phyloP scores from a whole-genome alignment of 768 basidiomycete species.

The Trametopsis cervina region DNA sequence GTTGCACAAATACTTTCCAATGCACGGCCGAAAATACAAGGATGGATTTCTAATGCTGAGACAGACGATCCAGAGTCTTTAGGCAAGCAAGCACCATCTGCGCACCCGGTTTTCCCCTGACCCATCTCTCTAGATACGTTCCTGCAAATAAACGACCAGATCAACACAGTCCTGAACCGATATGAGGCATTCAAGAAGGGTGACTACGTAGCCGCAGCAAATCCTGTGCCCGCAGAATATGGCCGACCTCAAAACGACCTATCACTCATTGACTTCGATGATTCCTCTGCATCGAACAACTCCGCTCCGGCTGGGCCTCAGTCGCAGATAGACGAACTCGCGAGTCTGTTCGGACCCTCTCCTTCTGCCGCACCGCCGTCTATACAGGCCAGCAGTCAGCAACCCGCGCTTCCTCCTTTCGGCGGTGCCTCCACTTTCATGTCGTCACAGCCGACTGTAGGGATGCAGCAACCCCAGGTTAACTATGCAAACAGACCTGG shows the following conservation, averaged over 20 bases:
- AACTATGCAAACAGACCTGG: constrained; percentile 1
- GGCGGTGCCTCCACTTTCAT: not conserved
- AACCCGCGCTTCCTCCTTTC: not conserved
- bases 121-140: constrained; percentile 62
- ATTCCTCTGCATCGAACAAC: constrained; percentile 26
- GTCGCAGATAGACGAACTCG: constrained; percentile 47
- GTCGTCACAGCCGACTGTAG: not conserved
- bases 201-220: constrained; percentile 65
- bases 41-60: constrained; percentile 95
- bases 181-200: constrained; percentile 94
- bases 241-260: constrained; percentile 27
- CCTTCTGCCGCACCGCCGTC: constrained; percentile 9
- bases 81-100: constrained; percentile 49
- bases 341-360: constrained; percentile 47
- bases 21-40: constrained; percentile 92
- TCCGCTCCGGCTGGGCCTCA: constrained; percentile 17
- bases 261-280: constrained; percentile 80
- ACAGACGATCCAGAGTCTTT: constrained; percentile 85
- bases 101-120: not conserved
- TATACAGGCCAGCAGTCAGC: not conserved
- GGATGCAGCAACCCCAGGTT: not conserved
- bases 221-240: constrained; percentile 61
- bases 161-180: constrained; percentile 85
- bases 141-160: constrained; percentile 94
- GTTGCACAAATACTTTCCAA: constrained; percentile 74